These are phyloP conservation scores for Omphalotus olearius DNA, from an alignment of 1,284 basidiomycete species.

Conservation along the genomic window DNA sequence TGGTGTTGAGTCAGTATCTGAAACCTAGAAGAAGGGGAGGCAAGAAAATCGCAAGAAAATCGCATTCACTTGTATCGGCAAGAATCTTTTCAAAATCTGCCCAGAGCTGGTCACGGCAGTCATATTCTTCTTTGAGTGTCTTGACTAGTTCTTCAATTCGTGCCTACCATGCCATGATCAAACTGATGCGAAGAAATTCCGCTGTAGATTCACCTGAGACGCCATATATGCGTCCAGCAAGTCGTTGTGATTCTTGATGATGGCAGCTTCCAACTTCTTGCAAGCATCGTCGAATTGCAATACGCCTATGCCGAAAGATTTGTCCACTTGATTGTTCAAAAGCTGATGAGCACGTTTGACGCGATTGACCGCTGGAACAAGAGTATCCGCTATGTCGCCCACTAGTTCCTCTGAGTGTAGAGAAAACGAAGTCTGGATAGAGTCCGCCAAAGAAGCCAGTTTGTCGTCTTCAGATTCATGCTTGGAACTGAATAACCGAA, in stretches of 20 bases:
- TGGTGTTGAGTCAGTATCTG: not conserved
- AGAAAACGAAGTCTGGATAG: slow-evolving; percentile 45
- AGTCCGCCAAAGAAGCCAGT: slow-evolving; percentile 38
- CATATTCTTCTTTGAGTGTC: slow-evolving; percentile 10
- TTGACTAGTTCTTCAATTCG: slow-evolving; percentile 12
- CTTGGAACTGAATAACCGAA: slow-evolving; percentile 4
- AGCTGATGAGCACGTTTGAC: slow-evolving; percentile 39
- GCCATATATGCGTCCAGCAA: slow-evolving; percentile 33
- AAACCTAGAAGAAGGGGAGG: not conserved
- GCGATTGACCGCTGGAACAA: slow-evolving; percentile 48
- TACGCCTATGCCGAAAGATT: slow-evolving; percentile 40
- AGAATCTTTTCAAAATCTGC: slow-evolving; percentile 10
- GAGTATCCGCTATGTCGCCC: slow-evolving; percentile 44
- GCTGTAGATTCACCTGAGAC: slow-evolving; percentile 30
- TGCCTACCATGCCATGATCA: not conserved
- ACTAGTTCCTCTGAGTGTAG: slow-evolving; percentile 37
- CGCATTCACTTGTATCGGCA: slow-evolving; percentile 9
- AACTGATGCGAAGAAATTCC: not conserved
- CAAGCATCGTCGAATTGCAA: slow-evolving; percentile 50
- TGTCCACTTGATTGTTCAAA: slow-evolving; percentile 45
- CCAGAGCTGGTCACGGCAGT: slow-evolving; percentile 14
- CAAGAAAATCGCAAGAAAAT: not conserved
- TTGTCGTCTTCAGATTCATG: slow-evolving; percentile 27
- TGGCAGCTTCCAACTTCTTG: slow-evolving; percentile 43
- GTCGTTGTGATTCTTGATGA: slow-evolving; percentile 38